phyloP scores from a whole-genome alignment of 495 filamentous ascomycete genomes.

The Aspergillus mulundensis region DNA sequence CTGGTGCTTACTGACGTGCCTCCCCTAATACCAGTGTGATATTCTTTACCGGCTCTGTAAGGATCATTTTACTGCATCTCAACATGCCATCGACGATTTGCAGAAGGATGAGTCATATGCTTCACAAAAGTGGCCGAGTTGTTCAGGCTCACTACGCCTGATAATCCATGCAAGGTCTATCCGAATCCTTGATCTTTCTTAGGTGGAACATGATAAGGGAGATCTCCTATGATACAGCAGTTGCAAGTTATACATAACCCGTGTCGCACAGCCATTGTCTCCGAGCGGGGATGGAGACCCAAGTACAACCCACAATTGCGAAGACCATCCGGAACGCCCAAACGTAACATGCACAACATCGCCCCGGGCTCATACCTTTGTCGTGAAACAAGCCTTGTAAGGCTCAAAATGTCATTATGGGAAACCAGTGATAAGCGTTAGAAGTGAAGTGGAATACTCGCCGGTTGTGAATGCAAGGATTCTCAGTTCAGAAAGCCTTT shows the following conservation, averaged over 20 bases:
- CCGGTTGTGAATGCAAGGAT: neutral
- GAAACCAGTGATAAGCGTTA: neutral
- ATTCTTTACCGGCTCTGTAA: neutral
- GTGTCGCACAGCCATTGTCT: conserved; percentile 5
- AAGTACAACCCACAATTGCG: conserved; percentile 1
- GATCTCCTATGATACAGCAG: conserved; percentile 16
- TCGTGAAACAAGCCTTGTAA: neutral
- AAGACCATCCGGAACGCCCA: conserved; percentile 1
- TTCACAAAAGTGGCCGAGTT: neutral
- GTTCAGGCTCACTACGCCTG: neutral
- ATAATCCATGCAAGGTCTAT: conserved; percentile 4
- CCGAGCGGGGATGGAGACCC: neutral
- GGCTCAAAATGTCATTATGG: neutral
- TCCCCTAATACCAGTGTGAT: neutral
- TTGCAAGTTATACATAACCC: conserved; percentile 12
- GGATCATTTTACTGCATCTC: neutral
- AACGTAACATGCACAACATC: conserved; percentile 5
- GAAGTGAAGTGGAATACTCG: neutral
- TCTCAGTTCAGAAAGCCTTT: conserved; percentile 96
- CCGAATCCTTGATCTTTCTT: conserved; percentile 1
- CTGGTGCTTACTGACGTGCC: neutral
- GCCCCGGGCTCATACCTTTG: neutral
- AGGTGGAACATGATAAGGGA: neutral
- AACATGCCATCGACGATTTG: neutral
- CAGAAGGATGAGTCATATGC: neutral